Evolutionary conservation across 345 rosid genomes (phyloP), one percentile per base, ranked within the genome.

Genomic region (Microcos paniculata): DNA sequence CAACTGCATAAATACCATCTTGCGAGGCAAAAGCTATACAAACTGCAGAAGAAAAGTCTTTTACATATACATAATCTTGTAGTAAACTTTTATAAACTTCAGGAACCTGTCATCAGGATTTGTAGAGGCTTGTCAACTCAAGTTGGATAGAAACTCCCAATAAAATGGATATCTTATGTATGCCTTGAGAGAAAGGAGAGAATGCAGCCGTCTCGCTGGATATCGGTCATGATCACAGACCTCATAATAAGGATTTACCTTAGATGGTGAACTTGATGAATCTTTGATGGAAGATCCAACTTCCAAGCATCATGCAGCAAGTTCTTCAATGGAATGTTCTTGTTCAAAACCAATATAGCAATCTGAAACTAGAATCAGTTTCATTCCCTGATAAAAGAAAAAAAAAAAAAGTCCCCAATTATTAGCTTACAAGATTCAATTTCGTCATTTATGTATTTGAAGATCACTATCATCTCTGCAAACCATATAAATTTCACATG

Each of bases 291-390:
- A 15, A 10, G 23, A 59, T 72, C 74, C 57, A 31, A 33, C 79
- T 63, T 62, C 79, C 63, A 86, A 68, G 77, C 74, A 16, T 75
- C 46, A 46, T 67, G 56, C 81, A 42, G 61, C 74, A 63, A 85
- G 80, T 70, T 80, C 86, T 73, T 89, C 94, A 48, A 95, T 80
- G 67, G 92, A 84, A 77, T 89, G 84, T 76, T 90, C 97, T 87
- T 85, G 96, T 42, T 96, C 96, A 75, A 87, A 88, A 73, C 99
- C 96, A 75, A 96, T 57, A 82, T 96, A 95, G 83, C 97, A 95
- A 83, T 95, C 99, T 9, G 99, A 95, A 78, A 95, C 88, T 67
- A 93, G 52, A 69, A 89, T 80, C 73, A 95, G 79, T 78, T 90
- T 93, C 72, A 87, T 80, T 64, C 90, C 96, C 99, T 93, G 96